These are phyloP conservation scores for Plasmodium relictum DNA, from an alignment of 169 alveolate species.

Conservation along the genomic window DNA sequence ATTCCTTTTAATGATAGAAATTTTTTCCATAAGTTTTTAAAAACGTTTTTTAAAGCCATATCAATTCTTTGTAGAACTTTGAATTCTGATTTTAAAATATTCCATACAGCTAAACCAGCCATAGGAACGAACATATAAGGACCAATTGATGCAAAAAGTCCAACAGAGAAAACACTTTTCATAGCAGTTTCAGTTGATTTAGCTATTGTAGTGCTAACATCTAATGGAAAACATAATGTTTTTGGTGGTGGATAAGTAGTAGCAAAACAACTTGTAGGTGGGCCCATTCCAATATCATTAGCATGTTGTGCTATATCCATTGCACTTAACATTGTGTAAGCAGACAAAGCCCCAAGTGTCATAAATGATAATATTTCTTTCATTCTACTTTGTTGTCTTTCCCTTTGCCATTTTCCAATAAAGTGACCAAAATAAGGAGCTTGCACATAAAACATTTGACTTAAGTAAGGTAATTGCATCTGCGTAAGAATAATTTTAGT, in stretches of 20 bases:
- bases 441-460: constrained; percentile 83
- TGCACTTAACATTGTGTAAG: constrained; percentile 82
- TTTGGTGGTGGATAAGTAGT: constrained; percentile 80
- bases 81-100: constrained; percentile 84
- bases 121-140: constrained; percentile 86
- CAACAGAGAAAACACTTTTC: constrained; percentile 85
- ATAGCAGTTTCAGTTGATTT: constrained; percentile 79
- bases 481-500: constrained; percentile 78
- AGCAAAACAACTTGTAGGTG: constrained; percentile 81
- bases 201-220: constrained; percentile 69
- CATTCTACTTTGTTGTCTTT: constrained; percentile 79
- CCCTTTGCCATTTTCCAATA: constrained; percentile 83
- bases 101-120: constrained; percentile 86
- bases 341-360: constrained; percentile 86
- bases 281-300: constrained; percentile 84
- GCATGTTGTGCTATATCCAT: constrained; percentile 88
- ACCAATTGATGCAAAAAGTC: constrained; percentile 84
- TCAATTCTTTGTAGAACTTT: constrained; percentile 85
- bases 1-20: constrained; percentile 77
- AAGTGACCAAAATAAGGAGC: constrained; percentile 89
- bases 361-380: constrained; percentile 80
- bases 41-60: constrained; percentile 80
- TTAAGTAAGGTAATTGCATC: constrained; percentile 81
- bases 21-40: constrained; percentile 83
- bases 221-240: constrained; percentile 78